These are phyloP conservation scores for Kurtzmaniella quercitrusa DNA, from an alignment of 1,139 yeast genomes.

Conservation along the genomic window DNA sequence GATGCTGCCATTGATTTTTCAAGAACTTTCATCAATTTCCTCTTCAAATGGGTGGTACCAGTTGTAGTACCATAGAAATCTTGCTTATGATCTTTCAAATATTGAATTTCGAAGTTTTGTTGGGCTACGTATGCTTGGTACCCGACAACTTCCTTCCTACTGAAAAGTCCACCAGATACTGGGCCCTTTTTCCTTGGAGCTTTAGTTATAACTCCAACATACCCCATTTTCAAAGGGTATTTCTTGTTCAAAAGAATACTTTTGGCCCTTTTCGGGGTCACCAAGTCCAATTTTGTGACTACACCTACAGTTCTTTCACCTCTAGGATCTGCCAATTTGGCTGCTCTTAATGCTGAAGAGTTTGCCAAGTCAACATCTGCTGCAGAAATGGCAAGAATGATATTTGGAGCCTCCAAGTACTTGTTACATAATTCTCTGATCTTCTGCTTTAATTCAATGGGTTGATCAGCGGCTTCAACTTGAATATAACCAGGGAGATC, in stretches of 20 bases:
- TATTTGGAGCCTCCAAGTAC: conserved; percentile 87
- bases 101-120: conserved; percentile 59
- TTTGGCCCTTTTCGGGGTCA: conserved; percentile 70
- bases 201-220: conserved; percentile 92
- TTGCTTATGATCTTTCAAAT: conserved; percentile 56
- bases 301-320: conserved; percentile 97
- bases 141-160: conserved; percentile 34
- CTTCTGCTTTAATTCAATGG: conserved; percentile 71
- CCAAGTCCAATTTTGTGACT: conserved; percentile 87
- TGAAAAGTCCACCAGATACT: conserved; percentile 23
- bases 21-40: conserved; percentile 77
- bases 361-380: conserved; percentile 98
- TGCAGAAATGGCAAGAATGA: conserved; percentile 91
- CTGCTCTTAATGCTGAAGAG: conserved; percentile 89
- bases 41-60: conserved; percentile 73
- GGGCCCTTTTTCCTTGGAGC: conserved; percentile 45
- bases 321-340: conserved; percentile 86
- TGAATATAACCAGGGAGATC: conserved; percentile 98
- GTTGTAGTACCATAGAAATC: conserved; percentile 64
- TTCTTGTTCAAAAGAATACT: conserved; percentile 67
- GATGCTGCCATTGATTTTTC: conserved; percentile 91
- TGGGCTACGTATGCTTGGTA: conserved; percentile 54
- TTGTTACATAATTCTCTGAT: conserved; percentile 78
- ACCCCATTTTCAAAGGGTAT: conserved; percentile 92
- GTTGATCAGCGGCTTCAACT: conserved; percentile 95